Percentiles rank a stretch among this genome's conserved stretches.
Evolutionary conservation across 306 rosid species (phyloP).

Genomic region (Inga laurina): DNA sequence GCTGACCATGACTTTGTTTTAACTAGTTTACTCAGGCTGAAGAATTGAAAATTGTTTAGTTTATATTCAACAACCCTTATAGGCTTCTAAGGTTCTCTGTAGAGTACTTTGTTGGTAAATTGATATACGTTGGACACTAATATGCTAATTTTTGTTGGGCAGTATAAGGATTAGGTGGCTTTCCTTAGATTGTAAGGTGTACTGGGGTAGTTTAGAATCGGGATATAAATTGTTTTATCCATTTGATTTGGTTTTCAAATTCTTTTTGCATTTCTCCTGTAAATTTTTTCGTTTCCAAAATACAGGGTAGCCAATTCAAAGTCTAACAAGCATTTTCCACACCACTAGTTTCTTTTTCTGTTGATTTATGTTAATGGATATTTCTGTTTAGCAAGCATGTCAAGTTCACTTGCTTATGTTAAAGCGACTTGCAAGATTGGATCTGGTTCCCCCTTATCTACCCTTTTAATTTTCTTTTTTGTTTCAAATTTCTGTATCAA

Average conservation of each 20-base stretch:
- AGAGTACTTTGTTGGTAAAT: neutral
- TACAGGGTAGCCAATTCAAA: conserved; percentile 15
- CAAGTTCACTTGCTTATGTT: conserved; percentile 1
- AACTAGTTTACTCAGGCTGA: neutral
- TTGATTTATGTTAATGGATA: neutral
- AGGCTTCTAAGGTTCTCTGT: neutral
- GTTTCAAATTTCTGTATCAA: neutral
- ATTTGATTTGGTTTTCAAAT: conserved; percentile 16
- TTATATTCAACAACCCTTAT: neutral
- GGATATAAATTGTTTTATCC: conserved; percentile 22
- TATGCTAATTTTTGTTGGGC: conserved; percentile 11
- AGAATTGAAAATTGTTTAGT: neutral
- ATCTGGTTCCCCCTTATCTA: neutral
- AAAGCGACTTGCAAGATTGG: neutral
- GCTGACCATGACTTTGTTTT: neutral
- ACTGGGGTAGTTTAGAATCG: conserved; percentile 8
- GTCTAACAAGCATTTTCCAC: neutral
- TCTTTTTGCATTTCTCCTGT: neutral
- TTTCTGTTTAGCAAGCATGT: neutral
- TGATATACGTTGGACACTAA: conserved; percentile 5
- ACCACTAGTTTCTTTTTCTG: neutral
- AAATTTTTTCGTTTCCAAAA: neutral
- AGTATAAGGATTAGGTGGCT: conserved; percentile 9
- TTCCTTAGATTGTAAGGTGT: conserved; percentile 15
- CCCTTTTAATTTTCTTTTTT: neutral